phyloP scores from a whole-genome alignment of 805 yeast genomes.

The Myxozyma mucilagina region DNA sequence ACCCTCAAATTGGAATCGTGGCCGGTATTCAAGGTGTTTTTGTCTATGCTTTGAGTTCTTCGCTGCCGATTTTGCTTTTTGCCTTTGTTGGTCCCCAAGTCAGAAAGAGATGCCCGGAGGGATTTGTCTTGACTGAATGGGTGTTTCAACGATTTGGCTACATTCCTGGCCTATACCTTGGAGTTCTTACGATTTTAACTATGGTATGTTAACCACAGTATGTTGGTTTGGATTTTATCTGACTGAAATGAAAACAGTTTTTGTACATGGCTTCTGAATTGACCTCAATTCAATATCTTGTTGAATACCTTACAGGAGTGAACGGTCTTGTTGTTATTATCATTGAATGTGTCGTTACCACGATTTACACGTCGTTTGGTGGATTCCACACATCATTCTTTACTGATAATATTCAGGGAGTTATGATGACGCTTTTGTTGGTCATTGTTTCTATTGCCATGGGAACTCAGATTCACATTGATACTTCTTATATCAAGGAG shows the following conservation, averaged over 20 bases:
- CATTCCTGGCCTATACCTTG: conserved; percentile 68
- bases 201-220: conserved; percentile 43
- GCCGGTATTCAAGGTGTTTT: conserved; percentile 86
- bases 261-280: conserved; percentile 86
- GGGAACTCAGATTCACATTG: conserved; percentile 67
- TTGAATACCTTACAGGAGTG: conserved; percentile 74
- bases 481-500: conserved; percentile 60
- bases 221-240: background rate
- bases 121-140: conserved; percentile 93
- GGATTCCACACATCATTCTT: conserved; percentile 86
- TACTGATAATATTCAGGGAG: conserved; percentile 86
- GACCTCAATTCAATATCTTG: conserved; percentile 74
- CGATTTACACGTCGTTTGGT: conserved; percentile 83
- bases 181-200: conserved; percentile 80
- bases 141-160: conserved; percentile 79
- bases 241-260: conserved; percentile 40
- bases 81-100: conserved; percentile 80
- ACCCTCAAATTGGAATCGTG: conserved; percentile 80
- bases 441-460: conserved; percentile 75
- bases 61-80: conserved; percentile 82
- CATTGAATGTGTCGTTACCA: conserved; percentile 82
- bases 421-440: conserved; percentile 62
- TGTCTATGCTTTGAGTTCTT: conserved; percentile 76
- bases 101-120: conserved; percentile 77
- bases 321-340: conserved; percentile 78